Percentiles rank a stretch among this genome's conserved stretches.
phyloP scores from a whole-genome alignment of 345 rosid species.

The Cardiospermum halicacabum region DNA sequence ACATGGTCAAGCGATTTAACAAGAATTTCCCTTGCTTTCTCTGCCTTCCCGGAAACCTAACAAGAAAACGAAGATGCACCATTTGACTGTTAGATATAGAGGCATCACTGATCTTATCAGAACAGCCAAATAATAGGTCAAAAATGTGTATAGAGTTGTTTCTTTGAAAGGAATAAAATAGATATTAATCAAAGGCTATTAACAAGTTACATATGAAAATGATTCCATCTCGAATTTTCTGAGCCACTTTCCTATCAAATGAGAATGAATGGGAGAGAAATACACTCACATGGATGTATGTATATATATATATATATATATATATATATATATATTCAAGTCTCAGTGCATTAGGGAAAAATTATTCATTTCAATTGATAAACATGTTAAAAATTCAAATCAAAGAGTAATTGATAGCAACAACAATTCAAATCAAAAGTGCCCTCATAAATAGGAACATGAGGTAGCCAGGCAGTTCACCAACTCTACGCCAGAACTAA shows the following conservation, averaged over 20 bases:
- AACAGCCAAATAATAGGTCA: background rate
- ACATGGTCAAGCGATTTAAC: conserved; percentile 68
- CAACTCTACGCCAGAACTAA: background rate
- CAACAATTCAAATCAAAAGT: background rate
- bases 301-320: too few species aligned
- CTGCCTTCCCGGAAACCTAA: conserved; percentile 64
- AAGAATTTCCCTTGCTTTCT: conserved; percentile 73
- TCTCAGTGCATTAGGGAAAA: too few species aligned
- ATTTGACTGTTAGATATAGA: background rate
- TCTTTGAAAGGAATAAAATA: background rate
- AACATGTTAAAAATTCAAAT: too few species aligned
- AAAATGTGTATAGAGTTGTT: background rate
- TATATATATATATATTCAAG: too few species aligned
- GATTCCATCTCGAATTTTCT: too few species aligned
- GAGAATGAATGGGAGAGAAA: too few species aligned
- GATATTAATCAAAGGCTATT: background rate
- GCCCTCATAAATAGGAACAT: background rate
- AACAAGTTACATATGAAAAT: background rate
- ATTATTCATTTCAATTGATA: too few species aligned
- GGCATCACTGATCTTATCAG: background rate
- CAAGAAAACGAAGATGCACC: conserved; percentile 5
- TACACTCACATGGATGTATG: too few species aligned
- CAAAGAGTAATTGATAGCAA: too few species aligned
- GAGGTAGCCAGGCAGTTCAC: background rate
- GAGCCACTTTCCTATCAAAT: too few species aligned